Evolutionary conservation across 2,329 filamentous ascomycete species (phyloP).

Genomic region (Monilinia fructicola): DNA sequence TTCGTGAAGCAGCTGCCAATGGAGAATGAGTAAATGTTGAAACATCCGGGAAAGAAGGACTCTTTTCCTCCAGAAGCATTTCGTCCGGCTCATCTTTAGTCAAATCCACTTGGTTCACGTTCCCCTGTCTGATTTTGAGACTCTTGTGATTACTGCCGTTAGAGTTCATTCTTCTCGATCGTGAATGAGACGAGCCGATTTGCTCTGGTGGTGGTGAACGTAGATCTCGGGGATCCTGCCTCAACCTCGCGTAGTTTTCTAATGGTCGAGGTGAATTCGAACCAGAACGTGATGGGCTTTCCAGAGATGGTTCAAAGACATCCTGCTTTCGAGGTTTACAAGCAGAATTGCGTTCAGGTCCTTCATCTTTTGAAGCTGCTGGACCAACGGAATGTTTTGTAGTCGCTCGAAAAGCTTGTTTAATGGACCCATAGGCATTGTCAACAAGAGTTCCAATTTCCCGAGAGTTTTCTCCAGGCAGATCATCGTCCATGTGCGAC

Average conservation of each 20-base stretch:
- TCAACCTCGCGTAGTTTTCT: background rate
- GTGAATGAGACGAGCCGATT: background rate
- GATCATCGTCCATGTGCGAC: background rate
- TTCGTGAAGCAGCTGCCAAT: background rate
- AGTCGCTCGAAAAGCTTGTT: background rate
- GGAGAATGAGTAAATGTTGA: constrained; percentile 2
- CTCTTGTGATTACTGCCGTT: background rate
- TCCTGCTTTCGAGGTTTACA: background rate
- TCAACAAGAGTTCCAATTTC: background rate
- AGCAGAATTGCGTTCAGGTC: no score
- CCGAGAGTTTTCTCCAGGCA: background rate
- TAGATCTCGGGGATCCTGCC: background rate
- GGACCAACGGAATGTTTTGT: background rate
- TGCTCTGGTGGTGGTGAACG: constrained; percentile 1
- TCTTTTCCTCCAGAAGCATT: constrained; percentile 12
- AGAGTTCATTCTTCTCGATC: background rate
- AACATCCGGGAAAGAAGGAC: background rate
- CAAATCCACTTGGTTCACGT: constrained; percentile 4
- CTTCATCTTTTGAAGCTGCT: background rate
- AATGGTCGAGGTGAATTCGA: background rate
- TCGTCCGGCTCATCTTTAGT: constrained; percentile 9
- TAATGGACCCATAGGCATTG: background rate
- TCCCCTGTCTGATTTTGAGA: background rate
- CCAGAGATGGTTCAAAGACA: background rate
- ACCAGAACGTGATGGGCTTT: constrained; percentile 3